phyloP scores from a whole-genome alignment of 495 filamentous ascomycete species.

The Peziza echinospora region DNA sequence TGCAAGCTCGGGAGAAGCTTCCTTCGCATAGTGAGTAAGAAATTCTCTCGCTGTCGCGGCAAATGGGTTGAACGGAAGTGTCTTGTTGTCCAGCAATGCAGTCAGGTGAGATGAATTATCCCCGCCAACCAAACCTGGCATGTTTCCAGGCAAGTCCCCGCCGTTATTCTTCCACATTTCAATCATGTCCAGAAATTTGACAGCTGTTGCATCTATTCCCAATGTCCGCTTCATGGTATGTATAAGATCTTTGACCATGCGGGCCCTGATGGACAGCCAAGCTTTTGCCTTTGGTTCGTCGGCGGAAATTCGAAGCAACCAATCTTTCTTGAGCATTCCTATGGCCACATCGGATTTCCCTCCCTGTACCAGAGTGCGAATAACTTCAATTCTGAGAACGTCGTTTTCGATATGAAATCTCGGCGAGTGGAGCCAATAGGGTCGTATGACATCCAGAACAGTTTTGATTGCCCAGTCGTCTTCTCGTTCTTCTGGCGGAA shows the following conservation, averaged over 20 bases:
- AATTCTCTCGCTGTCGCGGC: not conserved
- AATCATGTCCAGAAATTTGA: not conserved
- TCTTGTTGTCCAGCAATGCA: not conserved
- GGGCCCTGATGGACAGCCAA: not conserved
- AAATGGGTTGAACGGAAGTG: not conserved
- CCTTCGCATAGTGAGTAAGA: conserved; percentile 5
- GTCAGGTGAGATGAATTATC: too few species aligned
- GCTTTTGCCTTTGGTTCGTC: not conserved
- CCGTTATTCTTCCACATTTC: not conserved
- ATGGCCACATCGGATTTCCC: not conserved
- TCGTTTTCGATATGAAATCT: not conserved
- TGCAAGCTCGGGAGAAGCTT: conserved; percentile 2
- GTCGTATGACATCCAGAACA: not conserved
- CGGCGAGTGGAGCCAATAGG: not conserved
- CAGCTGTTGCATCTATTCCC: not conserved
- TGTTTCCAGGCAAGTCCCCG: not conserved
- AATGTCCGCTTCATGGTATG: not conserved
- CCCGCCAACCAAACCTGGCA: too few species aligned
- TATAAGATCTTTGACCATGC: not conserved
- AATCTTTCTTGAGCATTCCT: not conserved
- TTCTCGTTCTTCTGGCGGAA: not conserved
- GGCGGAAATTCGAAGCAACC: not conserved
- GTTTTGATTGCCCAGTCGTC: not conserved
- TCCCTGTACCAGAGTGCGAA: not conserved
- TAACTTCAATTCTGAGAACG: not conserved